These are phyloP conservation scores for Russula foetens DNA, from an alignment of 768 basidiomycete genomes.

Conservation along the genomic window DNA sequence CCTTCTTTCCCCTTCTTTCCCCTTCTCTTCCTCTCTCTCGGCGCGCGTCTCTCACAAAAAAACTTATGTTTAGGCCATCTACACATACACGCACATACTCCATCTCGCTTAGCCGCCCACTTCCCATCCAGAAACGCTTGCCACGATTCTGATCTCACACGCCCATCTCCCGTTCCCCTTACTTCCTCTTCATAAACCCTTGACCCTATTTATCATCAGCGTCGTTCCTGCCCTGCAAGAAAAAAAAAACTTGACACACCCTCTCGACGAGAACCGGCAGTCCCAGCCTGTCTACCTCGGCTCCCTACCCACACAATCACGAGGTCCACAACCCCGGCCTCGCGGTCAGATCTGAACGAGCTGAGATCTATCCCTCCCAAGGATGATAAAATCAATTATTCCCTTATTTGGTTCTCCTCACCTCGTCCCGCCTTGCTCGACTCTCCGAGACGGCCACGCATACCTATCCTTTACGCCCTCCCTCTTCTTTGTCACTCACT, in stretches of 20 bases:
- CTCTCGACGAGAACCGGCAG: background rate
- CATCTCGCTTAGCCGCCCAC: slow-evolving; percentile 17
- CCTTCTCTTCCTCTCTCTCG: background rate
- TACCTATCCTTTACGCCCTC: background rate
- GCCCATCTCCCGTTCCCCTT: slow-evolving; percentile 8
- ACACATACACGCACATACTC: background rate
- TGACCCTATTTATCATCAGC: slow-evolving; percentile 6
- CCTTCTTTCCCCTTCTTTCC: background rate
- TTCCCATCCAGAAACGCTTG: slow-evolving; percentile 12
- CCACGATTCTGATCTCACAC: slow-evolving; percentile 21
- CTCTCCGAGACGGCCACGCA: background rate
- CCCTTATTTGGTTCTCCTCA: background rate
- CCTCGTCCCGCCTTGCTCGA: background rate
- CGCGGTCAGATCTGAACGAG: background rate
- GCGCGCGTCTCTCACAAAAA: background rate
- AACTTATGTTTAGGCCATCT: background rate
- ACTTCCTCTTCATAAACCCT: slow-evolving; percentile 5
- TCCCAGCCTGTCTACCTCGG: background rate
- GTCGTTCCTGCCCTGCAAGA: slow-evolving; percentile 6
- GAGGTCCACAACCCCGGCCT: background rate
- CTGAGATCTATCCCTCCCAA: background rate
- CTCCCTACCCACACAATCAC: background rate
- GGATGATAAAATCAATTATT: background rate
- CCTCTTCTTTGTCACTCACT: background rate
- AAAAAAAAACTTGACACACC: background rate